Evolutionary conservation across 192 early-diverging fungal genomes (phyloP).

Genomic region (Backusella sp.): DNA sequence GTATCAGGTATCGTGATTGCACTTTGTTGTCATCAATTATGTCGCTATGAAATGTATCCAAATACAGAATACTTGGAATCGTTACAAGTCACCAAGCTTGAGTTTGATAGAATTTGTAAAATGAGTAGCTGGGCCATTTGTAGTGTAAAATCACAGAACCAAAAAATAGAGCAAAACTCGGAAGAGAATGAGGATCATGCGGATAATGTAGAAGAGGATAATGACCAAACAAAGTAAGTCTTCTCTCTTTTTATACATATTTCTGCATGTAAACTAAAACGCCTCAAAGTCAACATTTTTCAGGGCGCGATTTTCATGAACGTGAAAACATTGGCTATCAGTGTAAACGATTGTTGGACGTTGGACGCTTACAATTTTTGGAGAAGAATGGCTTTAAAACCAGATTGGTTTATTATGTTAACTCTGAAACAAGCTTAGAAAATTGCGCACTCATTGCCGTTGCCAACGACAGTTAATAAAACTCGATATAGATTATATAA

Average conservation of each 20-base stretch:
- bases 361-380: slow-evolving; percentile 63
- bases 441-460: slow-evolving; percentile 71
- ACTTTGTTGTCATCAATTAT: slow-evolving; percentile 88
- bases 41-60: slow-evolving; percentile 69
- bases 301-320: slow-evolving; percentile 58
- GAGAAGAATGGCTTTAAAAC: slow-evolving; percentile 57
- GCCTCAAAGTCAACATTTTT: slow-evolving; percentile 58
- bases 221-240: slow-evolving; percentile 31
- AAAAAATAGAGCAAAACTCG: slow-evolving; percentile 34
- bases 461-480: slow-evolving; percentile 11
- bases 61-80: slow-evolving; percentile 61
- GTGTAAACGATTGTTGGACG: slow-evolving; percentile 79
- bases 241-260: background rate
- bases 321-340: slow-evolving; percentile 66
- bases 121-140: slow-evolving; percentile 83
- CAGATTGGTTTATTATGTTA: slow-evolving; percentile 75
- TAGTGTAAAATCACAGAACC: slow-evolving; percentile 33
- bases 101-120: slow-evolving; percentile 62
- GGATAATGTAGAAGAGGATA: slow-evolving; percentile 41
- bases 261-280: background rate
- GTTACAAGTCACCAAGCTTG: slow-evolving; percentile 45
- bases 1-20: slow-evolving; percentile 78
- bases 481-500: background rate
- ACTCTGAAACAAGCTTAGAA: slow-evolving; percentile 61
- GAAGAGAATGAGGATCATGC: slow-evolving; percentile 25